phyloP scores from a whole-genome alignment of 805 yeast species.

The Candida anglica region DNA sequence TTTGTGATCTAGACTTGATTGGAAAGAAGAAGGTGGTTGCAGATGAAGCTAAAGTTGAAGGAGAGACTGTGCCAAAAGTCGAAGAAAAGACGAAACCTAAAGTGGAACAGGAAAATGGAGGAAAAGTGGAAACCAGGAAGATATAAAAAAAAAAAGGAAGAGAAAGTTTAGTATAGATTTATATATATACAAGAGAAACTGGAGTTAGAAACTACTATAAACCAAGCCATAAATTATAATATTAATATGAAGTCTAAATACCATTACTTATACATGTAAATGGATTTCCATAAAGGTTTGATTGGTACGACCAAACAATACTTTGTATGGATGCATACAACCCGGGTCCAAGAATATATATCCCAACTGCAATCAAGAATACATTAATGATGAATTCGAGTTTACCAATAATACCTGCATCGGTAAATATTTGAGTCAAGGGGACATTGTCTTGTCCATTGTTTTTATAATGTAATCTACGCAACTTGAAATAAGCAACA shows the following conservation, averaged over 20 bases:
- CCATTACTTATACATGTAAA: slow-evolving; percentile 43
- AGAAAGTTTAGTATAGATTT: no score
- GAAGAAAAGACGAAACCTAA: no score
- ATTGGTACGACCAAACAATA: slow-evolving; percentile 47
- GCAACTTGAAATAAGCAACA: slow-evolving; percentile 48
- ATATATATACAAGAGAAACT: neutral
- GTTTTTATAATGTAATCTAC: slow-evolving; percentile 18
- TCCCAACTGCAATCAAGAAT: slow-evolving; percentile 41
- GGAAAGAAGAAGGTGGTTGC: no score
- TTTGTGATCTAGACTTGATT: neutral
- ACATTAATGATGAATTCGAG: slow-evolving; percentile 33
- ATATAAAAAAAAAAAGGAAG: no score
- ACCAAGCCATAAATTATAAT: no score
- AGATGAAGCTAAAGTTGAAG: no score
- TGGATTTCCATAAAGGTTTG: slow-evolving; percentile 46
- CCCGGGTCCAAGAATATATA: slow-evolving; percentile 59
- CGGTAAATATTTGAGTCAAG: slow-evolving; percentile 19
- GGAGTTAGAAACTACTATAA: no score
- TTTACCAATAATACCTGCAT: slow-evolving; percentile 25
- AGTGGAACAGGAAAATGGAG: no score
- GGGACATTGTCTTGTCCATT: slow-evolving; percentile 17
- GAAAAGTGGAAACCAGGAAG: no score
- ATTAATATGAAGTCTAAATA: slow-evolving; percentile 1
- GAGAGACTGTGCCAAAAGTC: no score
- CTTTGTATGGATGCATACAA: slow-evolving; percentile 52